These are phyloP conservation scores for Handroanthus guayacan DNA, from an alignment of 257 asterid genomes.

Conservation along the genomic window DNA sequence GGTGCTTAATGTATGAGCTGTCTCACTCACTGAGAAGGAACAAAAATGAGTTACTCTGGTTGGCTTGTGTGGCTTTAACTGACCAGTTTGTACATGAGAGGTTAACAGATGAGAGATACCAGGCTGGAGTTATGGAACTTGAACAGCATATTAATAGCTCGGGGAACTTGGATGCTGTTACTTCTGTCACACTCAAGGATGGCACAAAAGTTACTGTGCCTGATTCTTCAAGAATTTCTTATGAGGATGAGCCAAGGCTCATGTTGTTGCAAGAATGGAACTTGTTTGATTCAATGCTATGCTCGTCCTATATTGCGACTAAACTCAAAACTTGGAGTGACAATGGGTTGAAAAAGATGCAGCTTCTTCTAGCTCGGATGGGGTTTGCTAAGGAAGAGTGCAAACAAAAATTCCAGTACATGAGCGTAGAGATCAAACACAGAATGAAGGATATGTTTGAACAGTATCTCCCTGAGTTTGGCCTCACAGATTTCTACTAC, in stretches of 20 bases:
- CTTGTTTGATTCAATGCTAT: constrained; percentile 93
- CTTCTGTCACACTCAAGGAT: constrained; percentile 88
- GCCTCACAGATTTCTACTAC: constrained; percentile 87
- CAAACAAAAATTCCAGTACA: constrained; percentile 91
- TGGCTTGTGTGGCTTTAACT: constrained; percentile 94
- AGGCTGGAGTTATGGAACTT: constrained; percentile 89
- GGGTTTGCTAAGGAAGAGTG: constrained; percentile 94
- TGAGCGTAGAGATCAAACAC: constrained; percentile 85
- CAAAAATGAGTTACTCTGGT: constrained; percentile 87
- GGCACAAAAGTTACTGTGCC: constrained; percentile 93
- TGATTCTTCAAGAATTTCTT: constrained; percentile 77
- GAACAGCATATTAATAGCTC: constrained; percentile 93
- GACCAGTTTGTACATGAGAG: constrained; percentile 97
- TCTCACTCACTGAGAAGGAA: constrained; percentile 77
- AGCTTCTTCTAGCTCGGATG: constrained; percentile 93
- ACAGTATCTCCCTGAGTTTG: constrained; percentile 86
- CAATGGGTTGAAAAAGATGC: constrained; percentile 88
- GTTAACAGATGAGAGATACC: constrained; percentile 88
- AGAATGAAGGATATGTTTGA: constrained; percentile 97
- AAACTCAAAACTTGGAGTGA: constrained; percentile 97
- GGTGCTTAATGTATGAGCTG: constrained; percentile 95
- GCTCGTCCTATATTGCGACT: constrained; percentile 93
- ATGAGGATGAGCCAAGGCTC: constrained; percentile 85
- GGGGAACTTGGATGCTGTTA: constrained; percentile 75
- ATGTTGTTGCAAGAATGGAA: constrained; percentile 98